Base-by-base conservation (phyloP, 441 rosid genomes). In the Melastoma candidum region DNA sequence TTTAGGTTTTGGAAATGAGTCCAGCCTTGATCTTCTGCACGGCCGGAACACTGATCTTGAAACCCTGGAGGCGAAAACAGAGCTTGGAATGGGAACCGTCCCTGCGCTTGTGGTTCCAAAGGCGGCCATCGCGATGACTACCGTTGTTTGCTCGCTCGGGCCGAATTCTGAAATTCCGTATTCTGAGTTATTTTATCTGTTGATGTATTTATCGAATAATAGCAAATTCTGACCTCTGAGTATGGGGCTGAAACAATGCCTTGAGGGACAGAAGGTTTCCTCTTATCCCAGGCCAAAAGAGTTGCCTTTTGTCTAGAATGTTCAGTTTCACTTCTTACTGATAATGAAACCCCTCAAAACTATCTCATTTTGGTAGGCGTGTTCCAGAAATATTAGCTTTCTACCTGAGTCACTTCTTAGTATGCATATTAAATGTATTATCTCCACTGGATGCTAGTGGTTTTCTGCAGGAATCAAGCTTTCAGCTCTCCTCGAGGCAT, bases 361-460 rank as follows among this genome's bases (percentile, higher is more conserved):
- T 81, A 86, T 76, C 85, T 84, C 71, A 97, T 86, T 17, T 60
- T 93, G 98, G 98, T 97, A 93, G 95, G 98, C 84, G 72, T 63
- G 77, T 41, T 32, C 41, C 41, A 4, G 8, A 32, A 32, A 32
- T 32, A 4, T 32, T 32, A 8, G 8, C 5, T 1, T 6, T 8
- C 41, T 32, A 32, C 6, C 5, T 4, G 41, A 8, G 8, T 6
- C 8, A 32, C 41, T 17, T 17, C 41, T 32, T 4, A 32, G 8
- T 32, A 32, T 32, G 1, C 41, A 32, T 32, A 32, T 4, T 32
- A 6, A 32, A 32, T 1, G 8, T 32, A 32, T 32, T 32, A 32
- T 32, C 36, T 29, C 36, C 36, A 3, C 7, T 3, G 63, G 58
- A 55, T 29, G 41, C 41, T 32, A 8, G 41, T 32, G 41, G 41